Evolutionary conservation across 2,329 filamentous ascomycete species (phyloP), one percentile per base, ranked within the genome.

Genomic region (Xylaria sp.): DNA sequence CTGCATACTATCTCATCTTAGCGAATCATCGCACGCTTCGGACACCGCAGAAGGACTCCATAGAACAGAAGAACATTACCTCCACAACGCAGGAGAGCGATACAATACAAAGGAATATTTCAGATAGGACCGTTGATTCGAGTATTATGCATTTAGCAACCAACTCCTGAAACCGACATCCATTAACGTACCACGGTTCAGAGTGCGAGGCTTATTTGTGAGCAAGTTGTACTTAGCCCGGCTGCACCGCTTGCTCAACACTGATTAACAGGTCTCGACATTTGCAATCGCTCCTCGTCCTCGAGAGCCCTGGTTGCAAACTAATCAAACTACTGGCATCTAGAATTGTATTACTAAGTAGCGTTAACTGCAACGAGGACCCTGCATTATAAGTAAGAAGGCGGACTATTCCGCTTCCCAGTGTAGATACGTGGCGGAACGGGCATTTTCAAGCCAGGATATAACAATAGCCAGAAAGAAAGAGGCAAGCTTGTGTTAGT

Each of bases 301-400:
- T 36, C 2, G 17, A 20, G 7, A 10, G 9, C n/a, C 17, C 49
- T 4, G 28, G 28, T 17, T 54, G 9, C 49, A 54, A 36, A 28
- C 23, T 26, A 49, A 49, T 36, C 10, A 7, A 36, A 26, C 51
- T 54, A 54, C 9, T 31, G 9, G 4, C 31, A 44, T 40, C 33
- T 20, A 48, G 38, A 6, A 5, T 13, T 26, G 6, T 17, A 28
- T 5, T 40, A 9, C 26, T 31, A 20, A 15, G 5, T 17, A 28
- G 11, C 38, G 15, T 31, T 31, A 20, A 13, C 20, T 17, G 20
- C 17, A 28, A 40, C 23, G 13, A 42, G 28, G 9, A 36, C 51
- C 49, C 64, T 53, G 36, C 51, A 61, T 28, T 11, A 11, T 5
- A 57, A 56, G 9, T 15, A n/a, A 53, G 58, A 63, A 66, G 64